Evolutionary conservation across 2,329 filamentous ascomycete genomes (phyloP).

Genomic region (Talaromyces sp.): DNA sequence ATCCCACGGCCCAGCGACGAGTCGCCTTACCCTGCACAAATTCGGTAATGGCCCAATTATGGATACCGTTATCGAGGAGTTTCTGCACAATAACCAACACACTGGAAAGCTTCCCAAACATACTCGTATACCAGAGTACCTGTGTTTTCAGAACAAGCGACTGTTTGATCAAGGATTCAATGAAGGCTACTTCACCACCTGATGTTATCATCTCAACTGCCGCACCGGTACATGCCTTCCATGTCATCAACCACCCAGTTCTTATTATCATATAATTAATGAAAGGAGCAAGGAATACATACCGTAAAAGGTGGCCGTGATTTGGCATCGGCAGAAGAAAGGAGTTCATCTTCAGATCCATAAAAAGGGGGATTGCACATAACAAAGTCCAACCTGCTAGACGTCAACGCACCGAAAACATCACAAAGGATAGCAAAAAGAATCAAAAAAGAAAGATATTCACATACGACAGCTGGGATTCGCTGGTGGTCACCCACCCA

Average conservation of each 20-base stretch:
- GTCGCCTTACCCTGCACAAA: conserved; percentile 77
- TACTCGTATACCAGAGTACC: conserved; percentile 84
- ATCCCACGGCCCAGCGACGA: conserved; percentile 79
- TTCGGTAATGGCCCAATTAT: conserved; percentile 78
- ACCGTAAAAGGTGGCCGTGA: conserved; percentile 65
- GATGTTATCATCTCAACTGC: conserved; percentile 78
- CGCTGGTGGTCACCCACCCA: conserved; percentile 49
- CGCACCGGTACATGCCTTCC: conserved; percentile 64
- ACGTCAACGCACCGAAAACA: background rate
- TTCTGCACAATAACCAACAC: conserved; percentile 60
- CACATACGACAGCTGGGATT: conserved; percentile 48
- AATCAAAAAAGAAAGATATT: conserved; percentile 20
- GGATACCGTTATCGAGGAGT: conserved; percentile 54
- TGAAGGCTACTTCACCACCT: conserved; percentile 76
- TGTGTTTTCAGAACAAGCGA: conserved; percentile 57
- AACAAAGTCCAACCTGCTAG: conserved; percentile 64
- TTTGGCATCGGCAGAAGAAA: conserved; percentile 63
- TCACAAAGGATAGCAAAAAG: background rate
- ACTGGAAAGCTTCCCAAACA: conserved; percentile 80
- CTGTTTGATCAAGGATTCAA: conserved; percentile 66
- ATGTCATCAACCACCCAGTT: background rate
- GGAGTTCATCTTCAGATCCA: conserved; percentile 66
- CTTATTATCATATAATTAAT: no score
- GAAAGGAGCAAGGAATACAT: conserved; percentile 33
- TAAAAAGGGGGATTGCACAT: conserved; percentile 98